These are phyloP conservation scores for Annulohypoxylon stygium DNA, from an alignment of 495 filamentous ascomycete species.

Conservation along the genomic window DNA sequence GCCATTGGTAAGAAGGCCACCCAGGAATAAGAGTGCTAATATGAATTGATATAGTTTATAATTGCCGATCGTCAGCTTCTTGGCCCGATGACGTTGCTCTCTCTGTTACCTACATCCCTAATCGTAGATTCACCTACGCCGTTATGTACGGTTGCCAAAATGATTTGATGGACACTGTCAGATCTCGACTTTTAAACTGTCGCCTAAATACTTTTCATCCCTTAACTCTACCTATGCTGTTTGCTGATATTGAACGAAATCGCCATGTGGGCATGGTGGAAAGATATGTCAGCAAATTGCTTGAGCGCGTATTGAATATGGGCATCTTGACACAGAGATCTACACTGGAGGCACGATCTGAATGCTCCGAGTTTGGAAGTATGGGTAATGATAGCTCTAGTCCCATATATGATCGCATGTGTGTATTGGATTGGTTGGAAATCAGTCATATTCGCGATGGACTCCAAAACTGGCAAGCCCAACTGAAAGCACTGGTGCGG, in stretches of 20 bases:
- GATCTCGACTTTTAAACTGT: background rate
- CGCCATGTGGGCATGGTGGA: slow-evolving; percentile 2
- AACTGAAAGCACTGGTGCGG: background rate
- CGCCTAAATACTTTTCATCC: slow-evolving; percentile 8
- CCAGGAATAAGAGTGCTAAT: background rate
- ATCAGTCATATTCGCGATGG: slow-evolving; percentile 6
- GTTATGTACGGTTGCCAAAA: slow-evolving; percentile 5
- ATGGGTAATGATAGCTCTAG: background rate
- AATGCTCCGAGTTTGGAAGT: background rate
- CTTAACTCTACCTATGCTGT: slow-evolving; percentile 7
- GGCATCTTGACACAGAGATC: background rate
- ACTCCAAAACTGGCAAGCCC: slow-evolving; percentile 1
- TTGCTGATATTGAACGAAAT: slow-evolving; percentile 10
- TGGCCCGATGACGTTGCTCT: slow-evolving; percentile 14
- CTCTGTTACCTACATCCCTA: slow-evolving; percentile 3
- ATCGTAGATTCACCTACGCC: slow-evolving; percentile 21
- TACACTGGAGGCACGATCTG: background rate
- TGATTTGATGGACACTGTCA: background rate
- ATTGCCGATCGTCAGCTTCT: slow-evolving; percentile 16
- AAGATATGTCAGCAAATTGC: background rate
- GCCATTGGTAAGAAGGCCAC: slow-evolving; percentile 8
- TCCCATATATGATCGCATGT: background rate
- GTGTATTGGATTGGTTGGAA: slow-evolving; percentile 2
- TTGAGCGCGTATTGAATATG: background rate
- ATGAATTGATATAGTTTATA: slow-evolving; percentile 3